Evolutionary conservation across 495 filamentous ascomycete species (phyloP).

Genomic region (Sordaria brevicollis): DNA sequence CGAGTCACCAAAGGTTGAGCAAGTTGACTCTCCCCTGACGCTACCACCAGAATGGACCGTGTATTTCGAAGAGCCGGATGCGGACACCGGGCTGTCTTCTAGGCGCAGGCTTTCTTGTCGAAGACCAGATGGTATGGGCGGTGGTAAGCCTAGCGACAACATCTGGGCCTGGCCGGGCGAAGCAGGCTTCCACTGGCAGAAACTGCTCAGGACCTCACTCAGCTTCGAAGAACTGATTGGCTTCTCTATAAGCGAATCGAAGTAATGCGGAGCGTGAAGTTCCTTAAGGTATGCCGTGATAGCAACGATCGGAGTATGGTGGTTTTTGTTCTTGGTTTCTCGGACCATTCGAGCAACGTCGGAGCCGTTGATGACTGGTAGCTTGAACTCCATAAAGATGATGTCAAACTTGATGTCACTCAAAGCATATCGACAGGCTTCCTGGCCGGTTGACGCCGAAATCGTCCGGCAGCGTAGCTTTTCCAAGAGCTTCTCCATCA

Average conservation of each 20-base stretch:
- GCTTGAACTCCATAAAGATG: slow-evolving; percentile 93
- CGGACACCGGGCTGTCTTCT: slow-evolving; percentile 81
- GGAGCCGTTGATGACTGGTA: slow-evolving; percentile 87
- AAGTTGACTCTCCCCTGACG: slow-evolving; percentile 75
- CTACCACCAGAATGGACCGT: slow-evolving; percentile 56
- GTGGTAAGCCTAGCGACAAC: slow-evolving; percentile 31
- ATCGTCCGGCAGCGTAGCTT: slow-evolving; percentile 95
- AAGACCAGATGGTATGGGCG: slow-evolving; percentile 49
- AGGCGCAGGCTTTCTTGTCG: slow-evolving; percentile 50
- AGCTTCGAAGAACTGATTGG: slow-evolving; percentile 84
- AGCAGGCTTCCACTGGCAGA: slow-evolving; percentile 89
- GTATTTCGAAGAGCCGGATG: slow-evolving; percentile 71
- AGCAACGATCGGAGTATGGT: slow-evolving; percentile 89
- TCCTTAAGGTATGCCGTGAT: slow-evolving; percentile 98
- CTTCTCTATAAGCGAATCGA: slow-evolving; percentile 90
- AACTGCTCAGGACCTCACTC: slow-evolving; percentile 69
- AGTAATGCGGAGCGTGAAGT: slow-evolving; percentile 85
- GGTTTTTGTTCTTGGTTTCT: slow-evolving; percentile 86
- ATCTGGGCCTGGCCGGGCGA: slow-evolving; percentile 35
- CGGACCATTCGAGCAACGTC: slow-evolving; percentile 96
- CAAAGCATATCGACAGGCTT: slow-evolving; percentile 84
- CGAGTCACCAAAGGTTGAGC: slow-evolving; percentile 77
- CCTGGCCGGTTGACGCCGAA: slow-evolving; percentile 73
- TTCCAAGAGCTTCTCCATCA: slow-evolving; percentile 94
- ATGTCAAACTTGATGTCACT: slow-evolving; percentile 94